These are phyloP conservation scores for Mucuna pruriens DNA, from an alignment of 306 rosid genomes.

Conservation along the genomic window DNA sequence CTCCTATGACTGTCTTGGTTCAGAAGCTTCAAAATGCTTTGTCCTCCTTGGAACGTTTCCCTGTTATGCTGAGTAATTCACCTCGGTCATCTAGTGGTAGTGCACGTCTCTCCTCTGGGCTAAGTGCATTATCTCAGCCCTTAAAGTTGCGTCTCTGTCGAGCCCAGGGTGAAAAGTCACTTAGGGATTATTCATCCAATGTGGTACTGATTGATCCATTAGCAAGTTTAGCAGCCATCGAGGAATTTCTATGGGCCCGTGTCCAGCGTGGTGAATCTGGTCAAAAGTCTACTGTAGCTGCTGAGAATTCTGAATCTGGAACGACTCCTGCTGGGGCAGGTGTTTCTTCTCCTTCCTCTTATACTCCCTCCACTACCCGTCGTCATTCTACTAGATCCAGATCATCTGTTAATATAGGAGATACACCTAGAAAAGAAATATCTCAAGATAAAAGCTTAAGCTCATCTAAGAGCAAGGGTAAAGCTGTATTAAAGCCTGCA, in stretches of 20 bases:
- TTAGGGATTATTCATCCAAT: conserved; percentile 88
- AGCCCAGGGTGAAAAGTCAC: conserved; percentile 86
- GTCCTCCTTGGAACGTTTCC: conserved; percentile 90
- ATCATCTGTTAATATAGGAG: conserved; percentile 77
- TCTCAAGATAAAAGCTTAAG: conserved; percentile 72
- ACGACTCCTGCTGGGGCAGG: conserved; percentile 67
- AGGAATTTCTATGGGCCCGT: conserved; percentile 93
- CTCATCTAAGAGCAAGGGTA: conserved; percentile 89
- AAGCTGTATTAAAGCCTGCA: conserved; percentile 83
- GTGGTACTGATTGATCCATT: conserved; percentile 86
- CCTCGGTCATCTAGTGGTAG: conserved; percentile 82
- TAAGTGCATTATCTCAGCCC: conserved; percentile 83
- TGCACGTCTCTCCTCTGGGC: conserved; percentile 86
- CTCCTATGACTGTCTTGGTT: conserved; percentile 77
- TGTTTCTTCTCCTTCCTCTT: conserved; percentile 64
- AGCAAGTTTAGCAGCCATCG: conserved; percentile 91
- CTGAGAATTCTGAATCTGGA: conserved; percentile 78
- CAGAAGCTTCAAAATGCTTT: conserved; percentile 93
- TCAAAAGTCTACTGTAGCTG: conserved; percentile 63
- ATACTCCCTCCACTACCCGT: conserved; percentile 63
- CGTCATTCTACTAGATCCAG: conserved; percentile 82
- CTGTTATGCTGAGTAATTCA: conserved; percentile 88
- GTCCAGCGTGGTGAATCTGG: conserved; percentile 81
- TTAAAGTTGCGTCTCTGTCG: conserved; percentile 85
- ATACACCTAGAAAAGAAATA: conserved; percentile 61